phyloP scores from a whole-genome alignment of 805 yeast species.

The Starmerella apis region DNA sequence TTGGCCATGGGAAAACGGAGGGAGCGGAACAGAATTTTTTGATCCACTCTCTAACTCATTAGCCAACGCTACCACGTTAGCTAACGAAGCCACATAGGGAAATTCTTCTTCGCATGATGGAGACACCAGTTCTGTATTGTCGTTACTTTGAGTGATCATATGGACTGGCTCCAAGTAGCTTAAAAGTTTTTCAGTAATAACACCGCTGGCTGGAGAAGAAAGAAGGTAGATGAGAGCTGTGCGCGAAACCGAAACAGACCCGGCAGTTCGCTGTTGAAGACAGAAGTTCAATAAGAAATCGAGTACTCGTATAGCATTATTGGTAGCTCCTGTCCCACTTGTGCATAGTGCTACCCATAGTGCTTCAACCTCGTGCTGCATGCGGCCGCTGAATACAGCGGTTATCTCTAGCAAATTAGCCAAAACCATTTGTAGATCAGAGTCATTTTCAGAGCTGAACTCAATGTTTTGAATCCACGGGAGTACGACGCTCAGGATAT shows the following conservation, averaged over 20 bases:
- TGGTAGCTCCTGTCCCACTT: constrained; percentile 43
- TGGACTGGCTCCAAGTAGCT: constrained; percentile 67
- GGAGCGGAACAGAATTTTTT: constrained; percentile 24
- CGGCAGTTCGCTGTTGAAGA: constrained; percentile 56
- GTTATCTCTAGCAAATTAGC: constrained; percentile 63
- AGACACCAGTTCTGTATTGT: constrained; percentile 11
- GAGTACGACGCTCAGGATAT: constrained; percentile 63
- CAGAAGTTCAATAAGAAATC: constrained; percentile 61
- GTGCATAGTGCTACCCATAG: constrained; percentile 91
- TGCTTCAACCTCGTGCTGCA: constrained; percentile 84
- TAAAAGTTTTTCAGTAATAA: constrained; percentile 51
- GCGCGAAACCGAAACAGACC: constrained; percentile 66
- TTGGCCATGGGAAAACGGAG: constrained; percentile 79
- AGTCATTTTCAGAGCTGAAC: constrained; percentile 34
- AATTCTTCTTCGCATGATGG: constrained; percentile 32
- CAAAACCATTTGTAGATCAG: constrained; percentile 21
- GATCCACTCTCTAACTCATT: constrained; percentile 36
- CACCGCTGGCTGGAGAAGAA: constrained; percentile 42
- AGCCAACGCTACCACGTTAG: constrained; percentile 43
- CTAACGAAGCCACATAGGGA: constrained; percentile 70
- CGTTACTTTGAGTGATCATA: constrained; percentile 43
- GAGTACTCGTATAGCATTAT: constrained; percentile 60
- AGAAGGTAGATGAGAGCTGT: constrained; percentile 67
- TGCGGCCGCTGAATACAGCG: constrained; percentile 56
- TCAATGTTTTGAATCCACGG: constrained; percentile 92